Base-by-base conservation (phyloP, 139 green algal species). In the Chlorokybus atmophyticus region DNA sequence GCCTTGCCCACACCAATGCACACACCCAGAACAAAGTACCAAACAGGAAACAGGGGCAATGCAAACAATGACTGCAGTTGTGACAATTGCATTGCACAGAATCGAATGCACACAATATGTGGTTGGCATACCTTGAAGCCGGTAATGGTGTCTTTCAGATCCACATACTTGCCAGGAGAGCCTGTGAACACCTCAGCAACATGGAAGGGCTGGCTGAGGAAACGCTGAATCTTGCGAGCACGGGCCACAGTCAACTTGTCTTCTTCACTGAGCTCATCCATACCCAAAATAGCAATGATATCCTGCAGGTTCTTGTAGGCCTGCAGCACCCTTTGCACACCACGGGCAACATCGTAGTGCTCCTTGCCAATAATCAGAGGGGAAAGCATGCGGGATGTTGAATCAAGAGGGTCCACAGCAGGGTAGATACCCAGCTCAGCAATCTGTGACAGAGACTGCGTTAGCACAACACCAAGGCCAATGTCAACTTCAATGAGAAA, bases 201-300 rank as follows among this genome's bases (percentile, higher is more conserved):
- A 29, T 94, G 80, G 81, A 97, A 98, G 32, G 91, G 91, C 83
- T 99, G 92, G 23, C 77, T 90, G 28, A 99, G 77, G 81, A 99
- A 96, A 48, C 92, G 83, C 83, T 97, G 88, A 47, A 98, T 93
- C 83, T 99, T 99, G 63, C 92, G 81, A 2, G 92, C 92, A 52
- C 92, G 87, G 0, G 92, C 84, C 29, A 99, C 92, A 3, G 84
- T 93, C 52, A 97, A 71, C 80, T 99, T 99, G 80, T 99, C 92
- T 70, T 98, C 92, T 75, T 99, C 92, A 32, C 62, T 85, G 65
- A 99, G 80, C 84, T 99, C 92, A 69, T 99, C 92, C 92, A 99
- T 99, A 49, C 92, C 92, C 62, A 99, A 80, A 78, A 99, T 99
- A 70, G 92, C 91, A 80, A 99, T 98, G 79, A 99, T 99, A 74